Percentiles rank a stretch among this genome's conserved stretches.
Evolutionary conservation across 257 asterid species (phyloP).

Genomic region (Galeopsis tetrahit): DNA sequence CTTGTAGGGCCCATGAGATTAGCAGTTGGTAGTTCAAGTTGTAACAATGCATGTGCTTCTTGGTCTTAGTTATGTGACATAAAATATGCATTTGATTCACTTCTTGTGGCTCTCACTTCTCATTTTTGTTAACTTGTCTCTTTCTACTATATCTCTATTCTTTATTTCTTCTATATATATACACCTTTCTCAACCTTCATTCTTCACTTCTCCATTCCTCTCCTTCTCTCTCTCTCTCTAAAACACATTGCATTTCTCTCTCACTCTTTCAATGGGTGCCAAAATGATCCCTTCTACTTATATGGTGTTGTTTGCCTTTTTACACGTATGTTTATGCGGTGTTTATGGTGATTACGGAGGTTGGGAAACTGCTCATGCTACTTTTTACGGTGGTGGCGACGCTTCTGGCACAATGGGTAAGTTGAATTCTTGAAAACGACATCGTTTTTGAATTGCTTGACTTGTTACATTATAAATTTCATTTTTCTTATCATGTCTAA

Average conservation of each 20-base stretch:
- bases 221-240: not conserved
- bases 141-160: conserved; percentile 39
- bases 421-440: not conserved
- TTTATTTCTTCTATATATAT: conserved; percentile 49
- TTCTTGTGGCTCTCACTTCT: conserved; percentile 46
- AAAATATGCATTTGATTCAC: conserved; percentile 32
- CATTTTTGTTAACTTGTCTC: conserved; percentile 46
- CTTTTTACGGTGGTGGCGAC: conserved; percentile 66
- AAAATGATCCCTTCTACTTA: conserved; percentile 25
- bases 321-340: conserved; percentile 35
- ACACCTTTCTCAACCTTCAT: conserved; percentile 31
- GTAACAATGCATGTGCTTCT: conserved; percentile 79
- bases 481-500: conserved; percentile 19
- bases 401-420: conserved; percentile 68
- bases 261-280: not conserved
- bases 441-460: not conserved
- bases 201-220: conserved; percentile 32
- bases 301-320: conserved; percentile 36
- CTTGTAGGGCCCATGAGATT: conserved; percentile 56
- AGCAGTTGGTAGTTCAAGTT: conserved; percentile 72
- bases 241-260: not conserved
- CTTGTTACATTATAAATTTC: not conserved
- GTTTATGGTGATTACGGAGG: conserved; percentile 47
- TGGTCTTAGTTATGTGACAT: conserved; percentile 44
- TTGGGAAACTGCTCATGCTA: conserved; percentile 58